Conservation (phyloP, 768 basidiomycete genomes). For the Tulasnella sp. region DNA sequence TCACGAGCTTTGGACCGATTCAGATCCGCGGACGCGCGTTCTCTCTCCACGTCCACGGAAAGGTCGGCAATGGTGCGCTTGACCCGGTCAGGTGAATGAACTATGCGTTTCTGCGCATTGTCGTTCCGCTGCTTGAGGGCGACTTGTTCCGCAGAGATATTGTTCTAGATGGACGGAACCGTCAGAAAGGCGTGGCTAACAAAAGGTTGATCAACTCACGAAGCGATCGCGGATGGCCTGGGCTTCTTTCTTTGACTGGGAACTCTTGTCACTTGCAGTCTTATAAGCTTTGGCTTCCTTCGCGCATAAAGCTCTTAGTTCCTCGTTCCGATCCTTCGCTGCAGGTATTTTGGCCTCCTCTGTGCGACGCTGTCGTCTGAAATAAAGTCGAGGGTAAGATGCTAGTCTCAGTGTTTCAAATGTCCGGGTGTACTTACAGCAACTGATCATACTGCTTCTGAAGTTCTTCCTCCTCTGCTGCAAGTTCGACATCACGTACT, state of each 20-base stretch:
- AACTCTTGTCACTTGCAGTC: slow-evolving; percentile 51
- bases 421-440: slow-evolving; percentile 40
- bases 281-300: slow-evolving; percentile 23
- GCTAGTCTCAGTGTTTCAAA: background rate
- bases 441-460: slow-evolving; percentile 34
- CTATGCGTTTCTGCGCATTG: slow-evolving; percentile 62
- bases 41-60: slow-evolving; percentile 53
- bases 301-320: slow-evolving; percentile 32
- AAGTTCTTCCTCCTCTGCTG: slow-evolving; percentile 33
- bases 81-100: slow-evolving; percentile 86
- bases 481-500: slow-evolving; percentile 17
- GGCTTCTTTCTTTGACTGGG: slow-evolving; percentile 63
- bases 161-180: background rate
- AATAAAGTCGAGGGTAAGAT: background rate
- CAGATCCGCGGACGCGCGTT: slow-evolving; percentile 52
- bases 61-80: slow-evolving; percentile 73
- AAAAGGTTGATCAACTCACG: slow-evolving; percentile 29
- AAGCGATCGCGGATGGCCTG: slow-evolving; percentile 51
- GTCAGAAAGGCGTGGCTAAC: background rate
- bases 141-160: background rate
- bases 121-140: slow-evolving; percentile 53
- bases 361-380: slow-evolving; percentile 8
- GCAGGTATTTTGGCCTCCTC: slow-evolving; percentile 12
- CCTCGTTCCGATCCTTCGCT: slow-evolving; percentile 47
- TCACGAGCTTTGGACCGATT: slow-evolving; percentile 71